Evolutionary conservation across 2,329 filamentous ascomycete species (phyloP).

Genomic region (Microcera coccophila): DNA sequence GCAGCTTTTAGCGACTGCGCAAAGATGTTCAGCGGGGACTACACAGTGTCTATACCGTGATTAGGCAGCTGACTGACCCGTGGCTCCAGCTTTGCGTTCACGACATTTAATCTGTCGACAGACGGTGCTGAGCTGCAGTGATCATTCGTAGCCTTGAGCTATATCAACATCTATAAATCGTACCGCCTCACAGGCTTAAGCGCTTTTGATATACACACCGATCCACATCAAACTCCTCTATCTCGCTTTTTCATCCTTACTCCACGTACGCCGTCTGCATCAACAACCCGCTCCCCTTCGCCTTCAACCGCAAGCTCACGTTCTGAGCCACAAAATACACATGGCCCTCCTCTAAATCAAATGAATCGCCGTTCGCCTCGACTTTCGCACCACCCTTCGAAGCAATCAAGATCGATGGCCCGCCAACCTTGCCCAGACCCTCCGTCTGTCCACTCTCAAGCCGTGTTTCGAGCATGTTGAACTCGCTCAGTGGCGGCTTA

Average conservation of each 20-base stretch:
- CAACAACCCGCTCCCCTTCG: constrained; percentile 15
- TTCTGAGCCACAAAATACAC: constrained; percentile 25
- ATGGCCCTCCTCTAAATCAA: constrained; percentile 23
- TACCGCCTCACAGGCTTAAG: too few relatives aligned
- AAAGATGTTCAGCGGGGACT: too few relatives aligned
- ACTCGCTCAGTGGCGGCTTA: constrained; percentile 66
- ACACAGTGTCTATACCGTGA: too few relatives aligned
- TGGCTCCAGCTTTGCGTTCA: too few relatives aligned
- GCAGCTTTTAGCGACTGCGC: too few relatives aligned
- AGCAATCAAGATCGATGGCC: constrained; percentile 21
- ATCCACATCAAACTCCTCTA: too few relatives aligned
- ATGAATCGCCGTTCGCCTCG: constrained; percentile 15
- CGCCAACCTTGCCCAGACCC: constrained; percentile 24
- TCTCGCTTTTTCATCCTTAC: constrained; percentile 2
- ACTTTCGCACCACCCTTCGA: constrained; percentile 20
- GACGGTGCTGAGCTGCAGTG: too few relatives aligned
- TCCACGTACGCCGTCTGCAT: constrained; percentile 21
- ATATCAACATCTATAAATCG: too few relatives aligned
- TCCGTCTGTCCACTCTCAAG: constrained; percentile 58
- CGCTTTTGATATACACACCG: too few relatives aligned
- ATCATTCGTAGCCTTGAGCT: too few relatives aligned
- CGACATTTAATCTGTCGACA: too few relatives aligned
- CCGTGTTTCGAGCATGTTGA: constrained; percentile 61
- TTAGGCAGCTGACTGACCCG: too few relatives aligned
- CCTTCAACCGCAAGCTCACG: constrained; percentile 19